Base-by-base conservation (phyloP, 495 filamentous ascomycete genomes). In the Penicillium longicatenatum region DNA sequence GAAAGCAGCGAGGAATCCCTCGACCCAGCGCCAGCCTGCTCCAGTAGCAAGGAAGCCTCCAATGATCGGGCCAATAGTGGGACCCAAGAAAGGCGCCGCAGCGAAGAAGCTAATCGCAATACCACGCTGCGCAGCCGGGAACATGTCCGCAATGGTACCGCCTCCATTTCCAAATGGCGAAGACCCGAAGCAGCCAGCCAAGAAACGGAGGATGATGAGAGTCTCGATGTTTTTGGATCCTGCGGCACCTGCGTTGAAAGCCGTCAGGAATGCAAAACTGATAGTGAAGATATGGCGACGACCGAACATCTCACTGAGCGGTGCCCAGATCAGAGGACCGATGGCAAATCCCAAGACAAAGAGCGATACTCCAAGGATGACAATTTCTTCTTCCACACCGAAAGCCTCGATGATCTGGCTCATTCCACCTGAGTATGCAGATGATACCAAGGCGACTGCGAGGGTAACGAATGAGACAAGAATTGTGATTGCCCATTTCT, bases 101-200 rank as follows among this genome's bases (percentile, higher is more conserved):
- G 83, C 78, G 58, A 87, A 90, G 26, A 88, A 61, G 24, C 77
- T 78, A 39, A 79, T 74, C 0, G 86, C 87, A 14, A 86, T 68
- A 5, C 87, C 87, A 61, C 87, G 78, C 61, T 89, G 69, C 22
- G 65, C 66, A 10, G 82, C 79, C 19, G 73, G 62, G 59, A 89
- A 90, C 76, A 89, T 84, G 58, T 91, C 86, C 16, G 86, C 83
- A 59, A 89, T 87, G 21, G 88, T 82, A 30, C 86, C 86, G 31
- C 86, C 86, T n/a, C 81, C 74, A 70, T 89, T 90, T 6, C 85
- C 87, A 57, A 90, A 65, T 7, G 86, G 81, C 1, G 85, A 86
- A 6, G 84, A 82, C n/a, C 89, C 89, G 64, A 89, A 88, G 14
- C 84, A 79, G 19, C 89, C 86, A n/a, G 84, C 86, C 37, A 91